Base-by-base conservation (phyloP, 208 protist species). In the Naegleria gruberi region DNA sequence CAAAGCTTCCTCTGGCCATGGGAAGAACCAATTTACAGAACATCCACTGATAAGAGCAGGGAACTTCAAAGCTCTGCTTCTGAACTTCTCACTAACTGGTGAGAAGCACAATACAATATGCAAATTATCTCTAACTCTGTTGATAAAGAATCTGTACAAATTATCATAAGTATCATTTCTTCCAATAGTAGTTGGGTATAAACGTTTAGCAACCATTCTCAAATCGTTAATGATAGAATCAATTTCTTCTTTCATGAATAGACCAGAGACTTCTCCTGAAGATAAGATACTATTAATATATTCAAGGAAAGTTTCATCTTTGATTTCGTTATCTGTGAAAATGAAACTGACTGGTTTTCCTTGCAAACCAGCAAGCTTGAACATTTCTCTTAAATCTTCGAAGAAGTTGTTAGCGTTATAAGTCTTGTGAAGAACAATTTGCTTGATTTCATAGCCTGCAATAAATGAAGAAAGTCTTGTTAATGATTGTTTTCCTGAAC, bases 11-110 rank as follows among this genome's bases (percentile, higher is more conserved):
- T 97, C 95, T 26, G 98, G 97, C 98, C 98, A 99, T 83, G 97
- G 96, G 91, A 98, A 97, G 96, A 99, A 99, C 98, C 98, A 99
- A 93, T 99, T 98, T 92, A 99, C 99, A 83, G 97, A 97, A 93
- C 97, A 98, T 45, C 96, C 96, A 89, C 95, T 98, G 91, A 99
- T 97, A 34, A 99, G 94, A 41, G 96, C 97, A 4, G 98, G 98
- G 96, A 99, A 99, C 94, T 98, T 98, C 89, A 97, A 94, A 26
- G 97, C 97, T 44, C 97, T 95, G 3, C 94, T 96, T 92, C 97
- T 94, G 95, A 99, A 99, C 93, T 98, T 97, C 90, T 98, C 96
- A 81, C 98, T 97, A 73, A 98, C 97, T 41, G 98, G 98, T 43
- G 97, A 99, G 96, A 99, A 99, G 94, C 97, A 99, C 23, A 99